Evolutionary conservation across 202 grass and related monocot genomes (phyloP).

Genomic region (Cymbopogon flexuosus): DNA sequence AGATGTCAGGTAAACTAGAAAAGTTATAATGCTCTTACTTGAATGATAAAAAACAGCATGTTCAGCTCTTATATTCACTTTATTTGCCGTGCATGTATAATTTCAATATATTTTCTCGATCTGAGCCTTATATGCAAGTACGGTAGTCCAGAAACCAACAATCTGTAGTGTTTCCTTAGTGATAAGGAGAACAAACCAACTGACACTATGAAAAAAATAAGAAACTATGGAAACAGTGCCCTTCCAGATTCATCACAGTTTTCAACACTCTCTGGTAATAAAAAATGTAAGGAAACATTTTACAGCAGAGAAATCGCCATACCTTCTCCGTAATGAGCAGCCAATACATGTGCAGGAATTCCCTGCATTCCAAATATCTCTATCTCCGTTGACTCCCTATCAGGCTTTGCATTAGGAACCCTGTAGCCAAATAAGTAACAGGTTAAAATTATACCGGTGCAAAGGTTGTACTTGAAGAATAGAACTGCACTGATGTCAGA

Average conservation of each 20-base stretch:
- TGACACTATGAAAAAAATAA: not conserved
- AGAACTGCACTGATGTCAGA: not conserved
- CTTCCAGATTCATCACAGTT: not conserved
- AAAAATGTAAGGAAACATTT: not conserved
- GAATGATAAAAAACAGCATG: not conserved
- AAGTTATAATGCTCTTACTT: not conserved
- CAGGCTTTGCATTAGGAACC: conserved; percentile 91
- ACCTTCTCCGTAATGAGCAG: conserved; percentile 98
- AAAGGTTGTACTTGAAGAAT: not conserved
- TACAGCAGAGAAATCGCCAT: not conserved
- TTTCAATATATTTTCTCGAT: not conserved
- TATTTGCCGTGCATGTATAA: not conserved
- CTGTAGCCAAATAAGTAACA: conserved; percentile 40
- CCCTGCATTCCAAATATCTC: conserved; percentile 99
- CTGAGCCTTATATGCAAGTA: not conserved
- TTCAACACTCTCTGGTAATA: not conserved
- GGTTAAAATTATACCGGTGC: not conserved
- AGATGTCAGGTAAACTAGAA: conserved; percentile 11
- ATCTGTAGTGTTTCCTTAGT: not conserved
- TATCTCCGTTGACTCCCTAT: conserved; percentile 87
- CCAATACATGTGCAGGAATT: conserved; percentile 72
- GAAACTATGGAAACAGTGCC: not conserved
- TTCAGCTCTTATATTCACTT: conserved; percentile 10
- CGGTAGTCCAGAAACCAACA: not conserved
- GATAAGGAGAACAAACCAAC: not conserved